These are phyloP conservation scores for Neofusicoccum cordaticola DNA, from an alignment of 2,329 filamentous ascomycete genomes.

Conservation along the genomic window DNA sequence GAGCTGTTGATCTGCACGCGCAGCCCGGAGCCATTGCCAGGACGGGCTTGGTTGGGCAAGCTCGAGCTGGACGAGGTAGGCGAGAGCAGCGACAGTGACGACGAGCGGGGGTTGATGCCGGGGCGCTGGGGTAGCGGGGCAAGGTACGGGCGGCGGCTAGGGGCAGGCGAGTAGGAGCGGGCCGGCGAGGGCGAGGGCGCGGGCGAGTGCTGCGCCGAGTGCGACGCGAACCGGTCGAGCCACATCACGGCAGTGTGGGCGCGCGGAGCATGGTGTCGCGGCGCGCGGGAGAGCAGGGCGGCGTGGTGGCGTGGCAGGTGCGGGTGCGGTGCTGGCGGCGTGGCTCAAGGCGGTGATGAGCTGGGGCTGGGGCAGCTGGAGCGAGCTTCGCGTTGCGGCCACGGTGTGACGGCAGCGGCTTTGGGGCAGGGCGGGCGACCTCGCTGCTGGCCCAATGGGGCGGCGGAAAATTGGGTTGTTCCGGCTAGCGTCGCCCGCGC, in stretches of 20 bases:
- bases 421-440: too few species aligned
- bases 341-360: neutral
- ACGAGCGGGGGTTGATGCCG: conserved; percentile 67
- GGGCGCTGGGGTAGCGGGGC: conserved; percentile 65
- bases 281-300: neutral
- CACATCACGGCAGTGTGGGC: conserved; percentile 61
- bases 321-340: neutral
- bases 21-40: conserved; percentile 65
- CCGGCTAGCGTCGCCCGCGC: conserved; percentile 5
- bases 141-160: conserved; percentile 67
- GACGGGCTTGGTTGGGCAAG: conserved; percentile 63
- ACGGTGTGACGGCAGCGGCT: neutral
- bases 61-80: conserved; percentile 75
- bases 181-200: conserved; percentile 49
- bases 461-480: conserved; percentile 9
- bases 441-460: neutral
- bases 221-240: conserved; percentile 78
- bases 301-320: neutral
- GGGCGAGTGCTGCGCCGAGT: conserved; percentile 57
- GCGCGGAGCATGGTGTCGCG: conserved; percentile 14
- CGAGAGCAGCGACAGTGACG: conserved; percentile 72
- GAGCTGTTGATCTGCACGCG: conserved; percentile 55
- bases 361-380: neutral
- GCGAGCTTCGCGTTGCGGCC: too few species aligned
- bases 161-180: conserved; percentile 70